Base-by-base conservation (phyloP, 1,139 yeast genomes). In the Suhomyces panamericanus region DNA sequence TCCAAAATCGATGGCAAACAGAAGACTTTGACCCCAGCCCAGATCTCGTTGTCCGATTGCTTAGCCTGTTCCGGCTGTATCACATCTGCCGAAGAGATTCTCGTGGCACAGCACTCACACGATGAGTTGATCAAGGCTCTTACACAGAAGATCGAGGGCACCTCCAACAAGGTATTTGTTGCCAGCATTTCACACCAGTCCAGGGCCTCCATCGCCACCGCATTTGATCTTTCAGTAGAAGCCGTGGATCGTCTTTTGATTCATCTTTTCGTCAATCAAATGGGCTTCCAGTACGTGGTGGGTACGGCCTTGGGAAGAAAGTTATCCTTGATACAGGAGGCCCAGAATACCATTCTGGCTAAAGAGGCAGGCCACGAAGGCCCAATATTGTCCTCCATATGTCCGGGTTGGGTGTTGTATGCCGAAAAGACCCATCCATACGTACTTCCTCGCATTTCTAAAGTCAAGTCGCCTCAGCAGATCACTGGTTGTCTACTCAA, bases 321-420 rank as follows among this genome's bases (percentile, higher is more conserved):
- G 50, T 63, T 90, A 9, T 77, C 95, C 5, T 74, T 88, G 22
- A 69, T 78, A n/a, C 76, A 77, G 49, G 83, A 85, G 35, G 75
- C 85, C 6, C 61, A 69, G 30, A 83, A 80, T 52, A 68, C 82
- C 28, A 60, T 73, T 10, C 47, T 57, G 29, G 66, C 59, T 47
- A 60, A 58, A 46, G 53, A 44, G 24, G 15, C 42, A 4, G 43
- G 38, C 31, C 48, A 27, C 10, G 49, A 49, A 10, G 70, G 73
- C 12, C 90, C 89, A 29, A 47, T 78, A 14, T 58, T 84, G 55
- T 71, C 88, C 53, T 74, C 89, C 5, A 76, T 87, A 2, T 93
- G 98, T 63, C 99, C 99, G 0, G 99, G 99, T 0, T 93, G 96
- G 91, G 95, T 95, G 0, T 74, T 95, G 31, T 93, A 93, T 58